Base-by-base conservation (phyloP, 768 basidiomycete genomes). In the Boletus patriciae region DNA sequence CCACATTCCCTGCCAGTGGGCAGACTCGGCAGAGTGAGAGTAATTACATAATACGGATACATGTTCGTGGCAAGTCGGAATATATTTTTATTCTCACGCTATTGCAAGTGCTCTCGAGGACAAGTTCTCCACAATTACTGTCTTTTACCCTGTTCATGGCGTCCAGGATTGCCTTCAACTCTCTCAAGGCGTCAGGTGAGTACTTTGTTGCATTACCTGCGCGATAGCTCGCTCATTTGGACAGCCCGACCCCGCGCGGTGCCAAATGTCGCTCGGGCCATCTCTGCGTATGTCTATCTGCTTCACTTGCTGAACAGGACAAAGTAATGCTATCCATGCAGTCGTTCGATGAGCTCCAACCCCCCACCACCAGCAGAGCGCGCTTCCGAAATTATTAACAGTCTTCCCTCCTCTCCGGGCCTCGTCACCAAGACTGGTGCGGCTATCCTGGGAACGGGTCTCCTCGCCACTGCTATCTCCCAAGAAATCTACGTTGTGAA, bases 401-500 rank as follows among this genome's bases (percentile, higher is more conserved):
- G 85, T 70, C 80, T 92, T 42, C 91, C 90, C 19, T 90, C 84
- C 55, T 94, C 85, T 65, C 93, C 84, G 25, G 87, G 85, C 70
- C 81, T 97, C 74, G 81, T 95, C 80, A 93, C 94, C 72, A 99
- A 99, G 80, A 95, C 94, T 44, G 94, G 94, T 60, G 84, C 90
- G 50, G 89, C 94, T 67, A 80, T 98, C 68, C 85, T 98, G 52
- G 93, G 93, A 68, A 91, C 92, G 16, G 94, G 92, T 67, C 78
- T 92, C 58, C 77, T 87, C 54, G 96, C 95, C 16, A 83, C 93
- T 7, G 95, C 94, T 69, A 94, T 98, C 76, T 96, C 94, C 15
- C 90, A 94, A 71, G 95, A 99, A 76, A 85, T 98, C 49, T 98
- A 98, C 69, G 96, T 99, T 58, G 85, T 96, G 68, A 97, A 97